Evolutionary conservation across 768 basidiomycete genomes (phyloP).

Genomic region (Suillus paluster): DNA sequence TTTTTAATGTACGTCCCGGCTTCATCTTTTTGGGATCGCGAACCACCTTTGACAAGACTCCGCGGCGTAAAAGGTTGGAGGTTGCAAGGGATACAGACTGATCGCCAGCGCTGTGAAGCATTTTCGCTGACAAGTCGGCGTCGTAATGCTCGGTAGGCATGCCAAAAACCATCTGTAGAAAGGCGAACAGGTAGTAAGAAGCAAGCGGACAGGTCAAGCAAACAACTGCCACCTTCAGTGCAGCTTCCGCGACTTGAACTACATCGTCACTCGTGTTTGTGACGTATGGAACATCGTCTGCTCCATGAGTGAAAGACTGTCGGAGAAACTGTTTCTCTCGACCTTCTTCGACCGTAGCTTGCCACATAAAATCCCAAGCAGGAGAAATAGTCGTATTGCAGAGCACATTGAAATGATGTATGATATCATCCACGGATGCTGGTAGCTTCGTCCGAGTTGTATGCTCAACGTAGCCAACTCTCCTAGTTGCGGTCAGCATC

Average conservation of each 20-base stretch:
- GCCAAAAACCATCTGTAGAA: slow-evolving; percentile 72
- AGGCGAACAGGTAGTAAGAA: slow-evolving; percentile 6
- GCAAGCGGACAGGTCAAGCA: background rate
- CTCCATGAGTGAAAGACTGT: slow-evolving; percentile 48
- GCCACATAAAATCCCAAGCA: slow-evolving; percentile 79
- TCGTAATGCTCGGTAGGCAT: slow-evolving; percentile 74
- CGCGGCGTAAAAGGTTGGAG: slow-evolving; percentile 62
- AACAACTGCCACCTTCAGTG: slow-evolving; percentile 60
- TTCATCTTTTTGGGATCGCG: slow-evolving; percentile 63
- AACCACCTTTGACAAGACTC: slow-evolving; percentile 67
- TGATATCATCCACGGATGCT: slow-evolving; percentile 46
- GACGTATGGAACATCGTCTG: too few species aligned
- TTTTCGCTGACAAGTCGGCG: slow-evolving; percentile 53
- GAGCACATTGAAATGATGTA: slow-evolving; percentile 52
- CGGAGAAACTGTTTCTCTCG: slow-evolving; percentile 71
- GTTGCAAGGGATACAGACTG: slow-evolving; percentile 58
- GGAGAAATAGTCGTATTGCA: slow-evolving; percentile 49
- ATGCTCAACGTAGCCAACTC: slow-evolving; percentile 62
- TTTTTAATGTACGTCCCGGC: slow-evolving; percentile 77
- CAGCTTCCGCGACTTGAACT: slow-evolving; percentile 63
- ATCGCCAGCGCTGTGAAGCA: slow-evolving; percentile 64
- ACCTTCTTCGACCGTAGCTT: slow-evolving; percentile 68
- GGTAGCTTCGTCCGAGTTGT: slow-evolving; percentile 46
- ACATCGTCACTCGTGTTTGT: slow-evolving; percentile 33
- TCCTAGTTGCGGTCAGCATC: slow-evolving; percentile 40